A percentile compares a stretch with the other conserved stretches of the same genome.
These are phyloP conservation scores for Penicillium sp. DNA, from an alignment of 2,329 filamentous ascomycete species.

Conservation along the genomic window DNA sequence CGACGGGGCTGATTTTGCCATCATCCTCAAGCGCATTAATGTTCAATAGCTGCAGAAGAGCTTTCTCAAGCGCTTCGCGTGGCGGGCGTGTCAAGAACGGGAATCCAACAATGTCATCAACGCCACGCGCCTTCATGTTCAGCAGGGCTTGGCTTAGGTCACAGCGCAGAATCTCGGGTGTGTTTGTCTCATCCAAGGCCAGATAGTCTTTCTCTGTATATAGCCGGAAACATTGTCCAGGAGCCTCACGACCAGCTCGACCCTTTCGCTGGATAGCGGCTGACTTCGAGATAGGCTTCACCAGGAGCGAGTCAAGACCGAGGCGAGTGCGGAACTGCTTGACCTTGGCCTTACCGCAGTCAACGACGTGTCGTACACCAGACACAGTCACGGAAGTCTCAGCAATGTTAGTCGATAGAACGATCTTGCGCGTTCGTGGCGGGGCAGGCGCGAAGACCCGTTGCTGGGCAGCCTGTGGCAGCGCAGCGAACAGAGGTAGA, in stretches of 20 bases:
- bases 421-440: conserved; percentile 77
- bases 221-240: conserved; percentile 83
- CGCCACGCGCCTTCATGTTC: conserved; percentile 88
- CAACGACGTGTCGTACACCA: conserved; percentile 85
- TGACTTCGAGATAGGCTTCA: conserved; percentile 87
- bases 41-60: conserved; percentile 73
- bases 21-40: conserved; percentile 71
- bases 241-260: conserved; percentile 86
- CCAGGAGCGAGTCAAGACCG: conserved; percentile 84
- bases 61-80: conserved; percentile 73
- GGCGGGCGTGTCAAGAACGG: conserved; percentile 81
- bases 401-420: conserved; percentile 95
- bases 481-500: conserved; percentile 82
- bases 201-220: conserved; percentile 80
- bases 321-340: conserved; percentile 84
- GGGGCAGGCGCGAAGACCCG: conserved; percentile 75
- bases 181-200: conserved; percentile 67
- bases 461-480: conserved; percentile 83
- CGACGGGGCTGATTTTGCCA: conserved; percentile 70
- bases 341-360: conserved; percentile 89
- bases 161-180: conserved; percentile 85
- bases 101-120: conserved; percentile 77
- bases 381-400: conserved; percentile 96
- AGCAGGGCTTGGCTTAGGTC: conserved; percentile 83
- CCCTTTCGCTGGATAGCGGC: conserved; percentile 89